Percentiles rank a stretch among this genome's conserved stretches.
Conservation (phyloP, 805 yeast genomes). For the Phaffomyces opuntiae region DNA sequence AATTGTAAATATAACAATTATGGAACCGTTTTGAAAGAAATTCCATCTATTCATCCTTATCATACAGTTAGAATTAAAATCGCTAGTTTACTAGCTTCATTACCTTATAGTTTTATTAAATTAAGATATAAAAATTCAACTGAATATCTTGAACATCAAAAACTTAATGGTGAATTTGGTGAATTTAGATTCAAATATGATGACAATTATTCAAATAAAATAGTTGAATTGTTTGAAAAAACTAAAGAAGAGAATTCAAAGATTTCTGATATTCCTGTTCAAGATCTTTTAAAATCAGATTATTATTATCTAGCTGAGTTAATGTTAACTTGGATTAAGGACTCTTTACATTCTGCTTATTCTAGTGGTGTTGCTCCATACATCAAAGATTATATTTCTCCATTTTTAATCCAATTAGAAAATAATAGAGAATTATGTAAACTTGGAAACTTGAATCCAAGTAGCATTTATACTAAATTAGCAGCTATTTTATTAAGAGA, state of each 20-base stretch:
- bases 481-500: conserved; percentile 41
- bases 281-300: conserved; percentile 49
- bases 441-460: conserved; percentile 52
- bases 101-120: conserved; percentile 35
- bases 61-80: conserved; percentile 64
- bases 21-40: conserved; percentile 33
- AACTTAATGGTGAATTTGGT: conserved; percentile 28
- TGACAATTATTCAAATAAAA: conserved; percentile 25
- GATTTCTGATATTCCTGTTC: conserved; percentile 35
- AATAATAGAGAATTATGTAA: conserved; percentile 77
- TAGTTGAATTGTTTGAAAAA: conserved; percentile 38
- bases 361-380: conserved; percentile 48
- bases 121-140: conserved; percentile 34
- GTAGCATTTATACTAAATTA: conserved; percentile 36
- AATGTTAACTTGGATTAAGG: conserved; percentile 50
- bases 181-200: conserved; percentile 25
- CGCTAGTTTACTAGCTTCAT: conserved; percentile 42
- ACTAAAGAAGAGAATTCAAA: conserved; percentile 34
- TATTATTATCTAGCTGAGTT: conserved; percentile 65
- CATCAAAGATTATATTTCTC: conserved; percentile 48
- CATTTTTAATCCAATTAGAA: conserved; percentile 59
- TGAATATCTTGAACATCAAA: conserved; percentile 34
- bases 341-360: conserved; percentile 45
- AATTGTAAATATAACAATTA: conserved; percentile 51
- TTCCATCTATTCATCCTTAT: conserved; percentile 56